These are phyloP conservation scores for Daldinia eschscholtzii DNA, from an alignment of 2,329 filamentous ascomycete species.

Conservation along the genomic window DNA sequence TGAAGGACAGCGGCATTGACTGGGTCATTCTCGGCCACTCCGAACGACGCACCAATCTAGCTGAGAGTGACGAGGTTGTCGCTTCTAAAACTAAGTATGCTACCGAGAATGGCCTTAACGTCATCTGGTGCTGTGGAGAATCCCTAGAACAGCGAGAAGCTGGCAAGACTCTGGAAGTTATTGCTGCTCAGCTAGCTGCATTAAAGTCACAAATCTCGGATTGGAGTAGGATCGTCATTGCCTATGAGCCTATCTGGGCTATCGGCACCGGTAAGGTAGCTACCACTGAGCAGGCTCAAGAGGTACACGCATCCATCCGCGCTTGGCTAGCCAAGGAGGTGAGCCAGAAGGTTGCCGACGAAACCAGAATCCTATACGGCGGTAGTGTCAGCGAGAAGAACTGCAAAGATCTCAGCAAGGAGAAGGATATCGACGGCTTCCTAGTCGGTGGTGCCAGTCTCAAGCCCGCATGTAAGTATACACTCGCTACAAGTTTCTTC, in stretches of 20 bases:
- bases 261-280: constrained; percentile 95
- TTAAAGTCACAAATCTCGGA: constrained; percentile 82
- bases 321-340: constrained; percentile 87
- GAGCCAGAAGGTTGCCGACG: constrained; percentile 79
- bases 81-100: constrained; percentile 96
- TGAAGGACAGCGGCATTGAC: constrained; percentile 87
- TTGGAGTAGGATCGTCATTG: constrained; percentile 95
- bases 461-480: constrained; percentile 89
- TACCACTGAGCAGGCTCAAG: constrained; percentile 89
- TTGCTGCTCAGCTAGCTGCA: constrained; percentile 86
- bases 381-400: constrained; percentile 99
- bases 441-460: constrained; percentile 95
- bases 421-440: constrained; percentile 97
- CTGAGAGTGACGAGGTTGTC: constrained; percentile 87
- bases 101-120: constrained; percentile 84
- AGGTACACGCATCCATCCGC: constrained; percentile 92
- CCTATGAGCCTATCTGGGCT: constrained; percentile 99
- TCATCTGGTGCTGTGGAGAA: constrained; percentile 98
- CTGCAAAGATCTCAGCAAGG: constrained; percentile 90
- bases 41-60: constrained; percentile 90
- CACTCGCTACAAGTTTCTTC: background rate
- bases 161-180: constrained; percentile 85
- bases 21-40: constrained; percentile 96
- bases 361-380: constrained; percentile 95
- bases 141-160: constrained; percentile 91